A percentile compares a stretch with the other conserved stretches of the same genome.
Evolutionary conservation across 176 grass and related monocot species (phyloP).

Genomic region (Rhynchospora pubera): DNA sequence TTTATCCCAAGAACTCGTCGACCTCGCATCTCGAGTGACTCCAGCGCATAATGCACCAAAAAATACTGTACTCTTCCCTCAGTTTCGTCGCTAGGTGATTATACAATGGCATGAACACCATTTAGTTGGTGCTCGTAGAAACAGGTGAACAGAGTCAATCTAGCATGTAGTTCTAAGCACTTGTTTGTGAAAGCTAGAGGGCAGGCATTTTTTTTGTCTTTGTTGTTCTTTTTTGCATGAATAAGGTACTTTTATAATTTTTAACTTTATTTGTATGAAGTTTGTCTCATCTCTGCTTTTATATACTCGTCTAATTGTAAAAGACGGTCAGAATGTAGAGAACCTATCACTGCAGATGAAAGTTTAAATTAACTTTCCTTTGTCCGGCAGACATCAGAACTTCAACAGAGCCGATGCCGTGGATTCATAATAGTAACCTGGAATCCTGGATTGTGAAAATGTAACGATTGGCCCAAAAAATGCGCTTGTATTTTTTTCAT

Average conservation of each 20-base stretch:
- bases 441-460: neutral
- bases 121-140: neutral
- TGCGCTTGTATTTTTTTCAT: neutral
- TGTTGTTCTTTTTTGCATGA: neutral
- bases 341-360: neutral
- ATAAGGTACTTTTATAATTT: no score
- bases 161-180: slow-evolving; percentile 4
- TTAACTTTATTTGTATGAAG: neutral
- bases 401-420: no score
- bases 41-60: neutral
- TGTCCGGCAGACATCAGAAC: no score
- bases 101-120: neutral
- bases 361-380: neutral
- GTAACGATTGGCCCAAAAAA: neutral
- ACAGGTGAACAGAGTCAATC: neutral
- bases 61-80: neutral
- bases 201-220: neutral
- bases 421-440: no score
- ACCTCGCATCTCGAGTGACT: neutral
- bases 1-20: neutral
- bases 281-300: neutral
- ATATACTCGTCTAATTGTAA: slow-evolving; percentile 8
- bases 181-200: neutral
- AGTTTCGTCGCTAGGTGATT: neutral
- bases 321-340: neutral